A percentile compares a stretch with the other conserved stretches of the same genome.
Evolutionary conservation across 202 grass and related monocot genomes (phyloP).

Genomic region (Setaria viridis): DNA sequence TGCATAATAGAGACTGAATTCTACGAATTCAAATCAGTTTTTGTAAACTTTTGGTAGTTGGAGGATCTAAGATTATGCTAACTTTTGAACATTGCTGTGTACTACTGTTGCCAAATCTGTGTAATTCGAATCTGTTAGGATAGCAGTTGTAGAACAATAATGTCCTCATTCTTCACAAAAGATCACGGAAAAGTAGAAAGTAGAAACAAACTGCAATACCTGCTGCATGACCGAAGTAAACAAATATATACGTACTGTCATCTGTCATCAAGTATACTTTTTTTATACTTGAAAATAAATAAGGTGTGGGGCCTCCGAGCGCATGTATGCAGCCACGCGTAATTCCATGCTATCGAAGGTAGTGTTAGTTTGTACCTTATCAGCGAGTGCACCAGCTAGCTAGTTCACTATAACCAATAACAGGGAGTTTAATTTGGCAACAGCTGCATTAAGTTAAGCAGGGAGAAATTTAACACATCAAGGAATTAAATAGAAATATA

Average conservation of each 20-base stretch:
- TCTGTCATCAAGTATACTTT: neutral
- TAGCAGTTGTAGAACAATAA: neutral
- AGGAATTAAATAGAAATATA: neutral
- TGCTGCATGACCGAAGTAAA: neutral
- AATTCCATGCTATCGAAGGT: slow-evolving; percentile 1
- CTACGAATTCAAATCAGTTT: neutral
- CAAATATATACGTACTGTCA: neutral
- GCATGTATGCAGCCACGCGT: neutral
- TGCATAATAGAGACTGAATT: neutral
- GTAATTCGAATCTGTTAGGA: neutral
- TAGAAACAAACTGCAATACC: slow-evolving; percentile 1
- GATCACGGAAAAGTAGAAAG: neutral
- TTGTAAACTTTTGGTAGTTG: neutral
- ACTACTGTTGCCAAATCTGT: neutral
- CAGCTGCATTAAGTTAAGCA: neutral
- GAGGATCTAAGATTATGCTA: neutral
- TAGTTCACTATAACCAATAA: neutral
- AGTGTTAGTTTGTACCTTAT: neutral
- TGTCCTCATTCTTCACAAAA: neutral
- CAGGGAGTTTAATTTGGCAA: neutral
- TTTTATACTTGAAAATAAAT: neutral
- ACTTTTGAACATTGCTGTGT: neutral
- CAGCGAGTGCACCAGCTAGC: neutral
- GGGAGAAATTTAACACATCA: neutral
- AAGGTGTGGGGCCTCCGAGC: neutral